These are phyloP conservation scores for Hirschioporus abietinus DNA, from an alignment of 768 basidiomycete species.

Conservation along the genomic window DNA sequence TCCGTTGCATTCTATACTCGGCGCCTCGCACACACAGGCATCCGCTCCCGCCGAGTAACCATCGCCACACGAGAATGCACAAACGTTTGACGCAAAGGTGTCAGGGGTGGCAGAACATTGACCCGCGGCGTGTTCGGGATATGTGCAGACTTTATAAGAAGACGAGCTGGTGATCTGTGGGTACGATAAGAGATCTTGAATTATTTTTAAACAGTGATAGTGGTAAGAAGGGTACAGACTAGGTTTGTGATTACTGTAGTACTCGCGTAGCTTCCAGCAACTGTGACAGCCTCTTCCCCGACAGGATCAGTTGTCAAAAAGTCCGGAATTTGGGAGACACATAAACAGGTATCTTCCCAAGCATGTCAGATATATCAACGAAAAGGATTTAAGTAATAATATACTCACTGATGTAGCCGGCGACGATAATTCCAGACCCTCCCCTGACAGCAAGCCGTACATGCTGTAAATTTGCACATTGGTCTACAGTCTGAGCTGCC, in stretches of 20 bases:
- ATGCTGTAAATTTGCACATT: too few relatives aligned
- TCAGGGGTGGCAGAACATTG: slow-evolving; percentile 30
- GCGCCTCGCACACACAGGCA: slow-evolving; percentile 36
- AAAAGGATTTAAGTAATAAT: too few relatives aligned
- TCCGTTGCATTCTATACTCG: slow-evolving; percentile 44
- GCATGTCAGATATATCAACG: neutral
- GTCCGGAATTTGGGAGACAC: slow-evolving; percentile 32
- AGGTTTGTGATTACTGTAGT: slow-evolving; percentile 27
- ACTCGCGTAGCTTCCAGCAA: slow-evolving; percentile 28
- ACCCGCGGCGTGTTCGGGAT: slow-evolving; percentile 35
- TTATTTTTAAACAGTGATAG: too few relatives aligned
- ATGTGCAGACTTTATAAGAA: slow-evolving; percentile 28
- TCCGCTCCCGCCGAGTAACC: slow-evolving; percentile 30
- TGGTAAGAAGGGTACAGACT: too few relatives aligned
- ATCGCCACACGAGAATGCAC: slow-evolving; percentile 38
- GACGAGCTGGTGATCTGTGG: slow-evolving; percentile 22
- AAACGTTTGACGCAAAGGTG: slow-evolving; percentile 28
- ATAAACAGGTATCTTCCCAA: slow-evolving; percentile 36
- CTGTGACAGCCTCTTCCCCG: slow-evolving; percentile 23
- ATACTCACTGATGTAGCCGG: too few relatives aligned
- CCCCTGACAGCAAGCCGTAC: too few relatives aligned
- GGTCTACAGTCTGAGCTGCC: too few relatives aligned
- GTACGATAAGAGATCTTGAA: neutral
- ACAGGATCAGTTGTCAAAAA: slow-evolving; percentile 30
- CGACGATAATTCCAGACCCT: too few relatives aligned